These are phyloP conservation scores for Ambispora gerdemannii DNA, from an alignment of 192 early-diverging fungal species.

Conservation along the genomic window DNA sequence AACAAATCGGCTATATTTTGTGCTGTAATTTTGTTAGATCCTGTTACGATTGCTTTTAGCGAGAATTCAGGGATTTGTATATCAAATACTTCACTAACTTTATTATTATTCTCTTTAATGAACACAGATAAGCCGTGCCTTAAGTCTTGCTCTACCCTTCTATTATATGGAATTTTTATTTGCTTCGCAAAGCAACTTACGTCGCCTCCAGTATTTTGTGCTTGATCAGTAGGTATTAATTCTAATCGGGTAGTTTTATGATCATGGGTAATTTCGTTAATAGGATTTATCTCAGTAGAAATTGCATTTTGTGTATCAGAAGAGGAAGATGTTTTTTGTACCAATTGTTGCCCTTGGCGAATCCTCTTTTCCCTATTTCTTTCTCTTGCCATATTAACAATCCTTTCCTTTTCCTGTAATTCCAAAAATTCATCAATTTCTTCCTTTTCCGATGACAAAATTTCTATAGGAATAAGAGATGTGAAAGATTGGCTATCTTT, in stretches of 20 bases:
- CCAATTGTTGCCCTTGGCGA: no score
- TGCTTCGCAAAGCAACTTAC: no score
- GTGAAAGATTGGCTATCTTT: not conserved
- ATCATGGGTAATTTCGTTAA: slow-evolving; percentile 6
- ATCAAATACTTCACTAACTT: slow-evolving; percentile 23
- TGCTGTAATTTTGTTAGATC: slow-evolving; percentile 4
- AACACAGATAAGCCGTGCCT: slow-evolving; percentile 1
- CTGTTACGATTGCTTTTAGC: slow-evolving; percentile 8
- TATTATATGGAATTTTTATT: slow-evolving; percentile 29
- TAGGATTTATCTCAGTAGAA: slow-evolving; percentile 7
- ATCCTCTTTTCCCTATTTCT: not conserved
- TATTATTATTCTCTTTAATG: slow-evolving; percentile 21
- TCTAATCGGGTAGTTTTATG: slow-evolving; percentile 9
- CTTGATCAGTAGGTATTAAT: slow-evolving; percentile 16
- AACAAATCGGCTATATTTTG: slow-evolving; percentile 26
- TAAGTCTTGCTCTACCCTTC: slow-evolving; percentile 27
- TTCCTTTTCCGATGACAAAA: slow-evolving; percentile 5
- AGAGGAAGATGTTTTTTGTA: slow-evolving; percentile 13
- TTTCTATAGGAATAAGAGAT: slow-evolving; percentile 8
- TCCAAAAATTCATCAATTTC: not conserved
- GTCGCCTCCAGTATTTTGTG: slow-evolving; percentile 9
- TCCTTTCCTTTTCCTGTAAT: not conserved
- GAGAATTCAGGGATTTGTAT: slow-evolving; percentile 27
- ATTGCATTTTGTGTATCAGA: slow-evolving; percentile 12
- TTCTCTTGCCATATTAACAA: no score